Conservation (phyloP, 169 alveolate genomes). For the Babesia sp. region DNA sequence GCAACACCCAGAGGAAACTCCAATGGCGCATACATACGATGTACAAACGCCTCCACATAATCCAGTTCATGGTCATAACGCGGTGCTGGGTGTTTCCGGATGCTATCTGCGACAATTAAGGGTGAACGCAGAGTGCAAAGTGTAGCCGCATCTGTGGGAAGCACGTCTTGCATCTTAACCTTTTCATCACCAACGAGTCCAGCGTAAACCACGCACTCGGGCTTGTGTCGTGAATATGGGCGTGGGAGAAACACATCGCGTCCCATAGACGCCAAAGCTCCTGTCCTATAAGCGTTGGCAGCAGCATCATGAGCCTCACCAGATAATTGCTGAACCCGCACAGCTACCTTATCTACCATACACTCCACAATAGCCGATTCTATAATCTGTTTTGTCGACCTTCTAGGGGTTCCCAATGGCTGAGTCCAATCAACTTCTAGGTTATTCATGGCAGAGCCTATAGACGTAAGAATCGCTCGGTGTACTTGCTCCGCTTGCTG, state of each 20-base stretch:
- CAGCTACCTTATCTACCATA: constrained; percentile 55
- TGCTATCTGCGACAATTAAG: constrained; percentile 12
- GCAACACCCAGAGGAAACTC: constrained; percentile 28
- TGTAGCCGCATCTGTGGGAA: constrained; percentile 37
- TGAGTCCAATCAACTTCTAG: constrained; percentile 6
- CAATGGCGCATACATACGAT: constrained; percentile 42
- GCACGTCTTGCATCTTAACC: constrained; percentile 43
- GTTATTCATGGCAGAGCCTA: background rate
- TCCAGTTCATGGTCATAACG: constrained; percentile 21
- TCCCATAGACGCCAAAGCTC: background rate
- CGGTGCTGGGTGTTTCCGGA: constrained; percentile 35
- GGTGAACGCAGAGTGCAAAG: constrained; percentile 27
- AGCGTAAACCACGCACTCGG: constrained; percentile 58
- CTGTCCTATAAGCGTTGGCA: constrained; percentile 10
- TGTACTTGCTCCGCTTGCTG: constrained; percentile 55
- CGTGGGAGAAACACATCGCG: constrained; percentile 32
- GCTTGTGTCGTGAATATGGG: constrained; percentile 34
- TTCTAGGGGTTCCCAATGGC: constrained; percentile 24
- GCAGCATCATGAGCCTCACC: background rate
- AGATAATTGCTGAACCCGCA: constrained; percentile 2
- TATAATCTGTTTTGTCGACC: background rate
- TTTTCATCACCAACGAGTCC: constrained; percentile 58
- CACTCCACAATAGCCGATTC: constrained; percentile 52
- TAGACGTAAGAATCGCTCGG: constrained; percentile 4
- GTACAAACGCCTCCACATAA: constrained; percentile 38